A percentile compares a stretch with the other conserved stretches of the same genome.
These are phyloP conservation scores for Pulveroboletus sp. DNA, from an alignment of 768 basidiomycete genomes.

Conservation along the genomic window DNA sequence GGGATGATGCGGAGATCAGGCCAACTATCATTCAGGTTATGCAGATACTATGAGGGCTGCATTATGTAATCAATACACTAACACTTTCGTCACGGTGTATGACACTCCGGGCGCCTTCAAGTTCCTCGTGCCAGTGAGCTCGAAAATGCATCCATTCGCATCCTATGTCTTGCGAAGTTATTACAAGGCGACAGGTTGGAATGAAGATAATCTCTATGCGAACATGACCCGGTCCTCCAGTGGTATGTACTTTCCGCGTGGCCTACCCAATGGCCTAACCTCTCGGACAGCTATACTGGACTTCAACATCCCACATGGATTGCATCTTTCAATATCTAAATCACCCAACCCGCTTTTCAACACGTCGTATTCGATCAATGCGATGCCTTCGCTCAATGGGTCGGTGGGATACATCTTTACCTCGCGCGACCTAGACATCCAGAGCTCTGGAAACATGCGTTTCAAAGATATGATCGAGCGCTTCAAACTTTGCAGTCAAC, in stretches of 20 bases:
- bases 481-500: conserved; percentile 81
- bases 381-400: conserved; percentile 89
- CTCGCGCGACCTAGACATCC: conserved; percentile 76
- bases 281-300: conserved; percentile 74
- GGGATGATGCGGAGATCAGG: conserved; percentile 37
- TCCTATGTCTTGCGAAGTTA: conserved; percentile 87
- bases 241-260: conserved; percentile 46
- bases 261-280: conserved; percentile 4
- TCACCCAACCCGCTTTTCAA: conserved; percentile 86
- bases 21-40: conserved; percentile 41
- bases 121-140: too few species aligned
- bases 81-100: too few species aligned
- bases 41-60: conserved; percentile 10
- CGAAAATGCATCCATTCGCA: conserved; percentile 78
- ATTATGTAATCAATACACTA: conserved; percentile 19
- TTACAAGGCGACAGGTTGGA: conserved; percentile 94
- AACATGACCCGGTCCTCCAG: conserved; percentile 87
- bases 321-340: conserved; percentile 80
- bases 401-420: conserved; percentile 93
- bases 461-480: conserved; percentile 91
- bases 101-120: too few species aligned
- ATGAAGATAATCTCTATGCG: conserved; percentile 91
- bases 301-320: conserved; percentile 80
- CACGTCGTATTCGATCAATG: conserved; percentile 90
- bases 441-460: conserved; percentile 64